Percentiles rank a stretch among this genome's conserved stretches.
These are phyloP conservation scores for Conringia planisiliqua DNA, from an alignment of 345 rosid species.

Conservation along the genomic window DNA sequence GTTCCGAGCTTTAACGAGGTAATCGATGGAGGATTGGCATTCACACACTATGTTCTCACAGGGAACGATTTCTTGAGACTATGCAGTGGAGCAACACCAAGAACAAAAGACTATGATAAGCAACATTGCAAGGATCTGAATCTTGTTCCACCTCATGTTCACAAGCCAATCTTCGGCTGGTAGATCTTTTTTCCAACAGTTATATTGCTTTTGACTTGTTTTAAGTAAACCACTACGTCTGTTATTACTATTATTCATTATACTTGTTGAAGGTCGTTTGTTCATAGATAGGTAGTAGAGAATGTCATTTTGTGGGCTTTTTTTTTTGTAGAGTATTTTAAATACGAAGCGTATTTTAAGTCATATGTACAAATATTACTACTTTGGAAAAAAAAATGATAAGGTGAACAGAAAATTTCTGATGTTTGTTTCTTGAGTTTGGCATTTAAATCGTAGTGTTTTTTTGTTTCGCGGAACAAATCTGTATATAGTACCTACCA, in stretches of 20 bases:
- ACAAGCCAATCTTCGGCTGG: conserved; percentile 45
- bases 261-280: conserved; percentile 15
- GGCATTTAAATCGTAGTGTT: no score
- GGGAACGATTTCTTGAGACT: conserved; percentile 84
- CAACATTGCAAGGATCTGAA: conserved; percentile 86
- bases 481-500: no score
- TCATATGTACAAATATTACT: neutral
- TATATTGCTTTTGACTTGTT: neutral
- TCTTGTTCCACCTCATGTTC: conserved; percentile 79
- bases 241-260: neutral
- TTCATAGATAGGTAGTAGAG: conserved; percentile 16
- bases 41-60: conserved; percentile 77
- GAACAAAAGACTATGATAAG: conserved; percentile 69
- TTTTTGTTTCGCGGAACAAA: no score
- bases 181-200: neutral
- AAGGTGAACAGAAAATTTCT: neutral
- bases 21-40: conserved; percentile 85
- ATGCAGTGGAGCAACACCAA: conserved; percentile 85
- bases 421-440: no score
- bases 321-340: conserved; percentile 18
- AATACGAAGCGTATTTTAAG: conserved; percentile 1
- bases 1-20: conserved; percentile 58
- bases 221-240: neutral
- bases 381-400: neutral
- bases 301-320: conserved; percentile 4